Percentiles rank a stretch among this genome's conserved stretches.
phyloP scores from a whole-genome alignment of 108 stramenopile genomes.

The Cyclostephanos tholiformis region DNA sequence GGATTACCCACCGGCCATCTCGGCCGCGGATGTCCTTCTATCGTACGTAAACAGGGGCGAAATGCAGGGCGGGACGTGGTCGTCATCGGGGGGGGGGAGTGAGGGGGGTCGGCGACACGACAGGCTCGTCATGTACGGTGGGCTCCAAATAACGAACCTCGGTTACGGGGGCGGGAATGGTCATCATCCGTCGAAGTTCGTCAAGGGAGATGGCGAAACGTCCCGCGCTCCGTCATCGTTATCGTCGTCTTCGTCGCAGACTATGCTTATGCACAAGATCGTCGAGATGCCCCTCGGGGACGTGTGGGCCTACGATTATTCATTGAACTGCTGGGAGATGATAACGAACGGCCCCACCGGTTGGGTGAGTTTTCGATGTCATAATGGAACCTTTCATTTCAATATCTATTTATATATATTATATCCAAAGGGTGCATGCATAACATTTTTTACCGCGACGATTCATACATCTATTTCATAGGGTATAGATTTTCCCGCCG shows the following conservation, averaged over 20 bases:
- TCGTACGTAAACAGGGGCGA: conserved; percentile 52
- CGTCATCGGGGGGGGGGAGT: not conserved
- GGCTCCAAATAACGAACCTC: conserved; percentile 29
- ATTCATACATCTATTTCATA: not conserved
- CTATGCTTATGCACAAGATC: conserved; percentile 17
- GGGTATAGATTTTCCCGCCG: not conserved
- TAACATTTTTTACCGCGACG: not conserved
- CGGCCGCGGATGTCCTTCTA: conserved; percentile 43
- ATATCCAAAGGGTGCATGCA: not conserved
- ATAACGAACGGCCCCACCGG: conserved; percentile 41
- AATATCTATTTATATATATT: too few species aligned
- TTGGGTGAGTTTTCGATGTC: not conserved
- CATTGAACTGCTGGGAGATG: conserved; percentile 38
- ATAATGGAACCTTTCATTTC: too few species aligned
- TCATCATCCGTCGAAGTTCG: conserved; percentile 24
- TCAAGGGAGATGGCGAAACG: conserved; percentile 28
- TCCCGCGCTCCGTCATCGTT: conserved; percentile 9
- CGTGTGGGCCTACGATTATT: conserved; percentile 54
- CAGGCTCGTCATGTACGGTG: conserved; percentile 55
- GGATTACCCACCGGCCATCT: conserved; percentile 16
- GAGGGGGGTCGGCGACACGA: conserved; percentile 6
- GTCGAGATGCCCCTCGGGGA: conserved; percentile 51
- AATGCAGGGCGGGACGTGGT: conserved; percentile 54
- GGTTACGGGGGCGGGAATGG: conserved; percentile 18
- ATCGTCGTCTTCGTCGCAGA: too few species aligned